A percentile compares a stretch with the other conserved stretches of the same genome.
phyloP scores from a whole-genome alignment of 1,284 basidiomycete species.

The Amylostereum areolatum region DNA sequence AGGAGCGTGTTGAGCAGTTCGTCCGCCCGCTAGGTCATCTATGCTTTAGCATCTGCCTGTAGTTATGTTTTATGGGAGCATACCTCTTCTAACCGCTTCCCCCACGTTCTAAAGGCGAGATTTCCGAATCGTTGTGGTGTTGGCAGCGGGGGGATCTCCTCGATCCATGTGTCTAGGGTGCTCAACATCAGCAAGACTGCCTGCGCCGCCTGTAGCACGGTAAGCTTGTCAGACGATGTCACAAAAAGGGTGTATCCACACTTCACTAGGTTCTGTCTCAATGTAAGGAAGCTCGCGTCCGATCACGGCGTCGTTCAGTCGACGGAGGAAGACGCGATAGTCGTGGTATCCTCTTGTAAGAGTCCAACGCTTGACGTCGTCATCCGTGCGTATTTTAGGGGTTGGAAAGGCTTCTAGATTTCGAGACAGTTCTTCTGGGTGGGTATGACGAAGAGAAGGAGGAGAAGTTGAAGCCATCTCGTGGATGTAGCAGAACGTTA shows the following conservation, averaged over 20 bases:
- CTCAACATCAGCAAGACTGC: slow-evolving; percentile 38
- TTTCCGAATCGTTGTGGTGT: slow-evolving; percentile 94
- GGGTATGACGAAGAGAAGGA: too few relatives aligned
- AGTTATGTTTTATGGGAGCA: slow-evolving; percentile 13
- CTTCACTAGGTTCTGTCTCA: slow-evolving; percentile 28
- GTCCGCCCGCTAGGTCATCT: slow-evolving; percentile 49
- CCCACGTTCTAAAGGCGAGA: slow-evolving; percentile 88
- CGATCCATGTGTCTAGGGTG: slow-evolving; percentile 75
- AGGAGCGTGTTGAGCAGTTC: slow-evolving; percentile 50
- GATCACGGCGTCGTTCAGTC: slow-evolving; percentile 69
- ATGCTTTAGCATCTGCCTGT: slow-evolving; percentile 2
- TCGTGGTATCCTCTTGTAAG: slow-evolving; percentile 62
- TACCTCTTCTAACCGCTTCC: slow-evolving; percentile 74
- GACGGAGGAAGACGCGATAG: slow-evolving; percentile 67
- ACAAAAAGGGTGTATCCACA: slow-evolving; percentile 18
- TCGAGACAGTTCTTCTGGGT: too few relatives aligned
- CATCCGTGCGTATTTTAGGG: slow-evolving; percentile 58
- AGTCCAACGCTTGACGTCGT: slow-evolving; percentile 66
- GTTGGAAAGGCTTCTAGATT: too few relatives aligned
- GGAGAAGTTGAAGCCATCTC: too few relatives aligned
- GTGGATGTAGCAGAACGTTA: too few relatives aligned
- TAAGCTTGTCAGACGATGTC: background rate
- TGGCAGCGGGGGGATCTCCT: slow-evolving; percentile 74
- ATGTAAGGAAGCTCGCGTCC: slow-evolving; percentile 45
- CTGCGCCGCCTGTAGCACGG: slow-evolving; percentile 9